Base-by-base conservation (phyloP, 257 asterid species). In the Lycium ferocissimum region DNA sequence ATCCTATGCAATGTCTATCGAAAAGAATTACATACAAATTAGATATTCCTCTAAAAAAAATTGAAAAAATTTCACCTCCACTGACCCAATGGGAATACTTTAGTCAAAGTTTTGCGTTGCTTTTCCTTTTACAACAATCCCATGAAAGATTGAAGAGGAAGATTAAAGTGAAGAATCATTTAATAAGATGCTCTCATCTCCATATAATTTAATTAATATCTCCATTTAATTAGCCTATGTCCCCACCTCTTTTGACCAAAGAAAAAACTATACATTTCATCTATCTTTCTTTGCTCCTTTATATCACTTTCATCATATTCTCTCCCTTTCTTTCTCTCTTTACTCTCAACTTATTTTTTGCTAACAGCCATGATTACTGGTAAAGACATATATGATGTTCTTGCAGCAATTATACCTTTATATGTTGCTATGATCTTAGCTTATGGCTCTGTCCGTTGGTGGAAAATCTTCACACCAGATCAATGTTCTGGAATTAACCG, bases 401-500 rank as follows among this genome's bases (percentile, higher is more conserved):
- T 94, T 2, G 93, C 98, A 0, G 98, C 99, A 1, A 90, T 94
- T 11, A 38, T 96, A 70, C 99, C 99, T 0, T 87, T 95, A 7
- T 95, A 95, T 80, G 95, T 91, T 0, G 99, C 99, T 49, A 94
- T 95, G 99, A 80, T 95, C 54, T 89, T 95, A 1, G 99, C 99
- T 38, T 95, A 93, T 70, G 97, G 95, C 14, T 94, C 98, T 0
- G 99, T 96, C 2, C 59, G 86, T 4, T 96, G 99, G 99, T 95
- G 99, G 99, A 92, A 92, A 82, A 95, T 95, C 84, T 95, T 95
- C 91, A 95, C 99, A 6, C 98, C 99, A 0, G 97, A 94, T 69
- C 98, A 95, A 4, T 95, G 98, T 86, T 92, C 99, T 0, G 99
- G 99, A 11, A 95, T 95, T 84, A 95, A 95, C 86, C 96, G 99